Evolutionary conservation across 306 rosid species (phyloP), one percentile per base, ranked within the genome.

Genomic region (Rosa lucieae): DNA sequence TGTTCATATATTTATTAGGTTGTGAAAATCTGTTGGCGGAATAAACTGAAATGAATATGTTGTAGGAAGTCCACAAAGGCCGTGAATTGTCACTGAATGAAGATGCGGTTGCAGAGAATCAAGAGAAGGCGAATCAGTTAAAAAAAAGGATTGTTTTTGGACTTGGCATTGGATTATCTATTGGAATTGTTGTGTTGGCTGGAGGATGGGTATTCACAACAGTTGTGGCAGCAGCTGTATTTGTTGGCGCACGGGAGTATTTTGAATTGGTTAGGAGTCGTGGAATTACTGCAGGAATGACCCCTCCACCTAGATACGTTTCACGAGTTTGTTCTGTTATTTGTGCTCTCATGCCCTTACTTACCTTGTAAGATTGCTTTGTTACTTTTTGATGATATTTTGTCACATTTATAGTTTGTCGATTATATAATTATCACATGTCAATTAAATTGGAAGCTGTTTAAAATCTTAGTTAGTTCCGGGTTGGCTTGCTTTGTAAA

Each of bases 301-400:
- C 98, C 48, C 97, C 97, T 58, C 99, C 99, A 75, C 99, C 99
- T n/a, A 92, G 86, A 68, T 91, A 86, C 3, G 96, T 95, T 42
- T 95, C 99, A 40, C 91, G 86, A 76, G 93, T 83, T 76, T 95
- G 98, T 88, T 95, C 96, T 18, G 84, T 95, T 75, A 89, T 90
- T 72, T 91, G 97, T 89, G 92, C 99, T 83, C 76, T 91, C 77
- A 84, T 95, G 97, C 99, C 98, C 70, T 44, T 95, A 59, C 80
- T 75, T 79, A 89, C 92, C 87, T 83, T 93, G 98, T 93, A 93
- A 84, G 99, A 84, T 84, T 75, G 69, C 69, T 75, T 40, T 14
- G 40, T 71, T 32, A 17, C 74, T 78, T 63, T 78, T 18, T 73
- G 53, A 6, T 43, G 20, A 68, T 81, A 20, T 43, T 77, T 70